Conservation (phyloP, 495 filamentous ascomycete species). For the Neurospora sp. region DNA sequence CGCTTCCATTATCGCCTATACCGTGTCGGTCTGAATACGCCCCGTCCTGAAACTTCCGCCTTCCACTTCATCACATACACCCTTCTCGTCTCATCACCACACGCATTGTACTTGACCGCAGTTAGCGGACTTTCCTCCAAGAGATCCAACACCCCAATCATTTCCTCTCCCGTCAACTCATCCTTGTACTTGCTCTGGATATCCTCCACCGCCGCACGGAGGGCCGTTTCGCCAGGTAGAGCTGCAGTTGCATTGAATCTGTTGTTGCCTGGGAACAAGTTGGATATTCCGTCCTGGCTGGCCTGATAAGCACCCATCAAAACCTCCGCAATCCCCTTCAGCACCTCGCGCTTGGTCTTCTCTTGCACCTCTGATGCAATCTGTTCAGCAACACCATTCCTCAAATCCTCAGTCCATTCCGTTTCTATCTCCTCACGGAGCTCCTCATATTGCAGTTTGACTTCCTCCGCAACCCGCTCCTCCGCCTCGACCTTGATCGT, state of each 20-base stretch:
- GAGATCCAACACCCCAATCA: not conserved
- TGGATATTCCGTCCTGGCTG: not conserved
- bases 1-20: not conserved
- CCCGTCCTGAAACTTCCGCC: not conserved
- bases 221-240: not conserved
- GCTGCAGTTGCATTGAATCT: not conserved
- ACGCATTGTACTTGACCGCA: not conserved
- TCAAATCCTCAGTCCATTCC: not conserved
- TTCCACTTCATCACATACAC: not conserved
- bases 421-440: not conserved
- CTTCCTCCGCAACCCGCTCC: not conserved
- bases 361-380: not conserved
- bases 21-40: not conserved
- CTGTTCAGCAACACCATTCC: not conserved
- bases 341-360: not conserved
- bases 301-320: not conserved
- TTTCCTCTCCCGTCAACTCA: not conserved
- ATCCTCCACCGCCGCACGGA: not conserved
- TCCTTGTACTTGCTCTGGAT: not conserved
- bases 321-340: slow-evolving; percentile 2
- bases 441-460: not conserved
- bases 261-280: too few relatives aligned
- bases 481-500: slow-evolving; percentile 1
- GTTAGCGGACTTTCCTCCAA: not conserved
- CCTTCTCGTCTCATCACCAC: not conserved